These are phyloP conservation scores for Trematosphaeria pertusa DNA, from an alignment of 2,329 filamentous ascomycete species.

Conservation along the genomic window DNA sequence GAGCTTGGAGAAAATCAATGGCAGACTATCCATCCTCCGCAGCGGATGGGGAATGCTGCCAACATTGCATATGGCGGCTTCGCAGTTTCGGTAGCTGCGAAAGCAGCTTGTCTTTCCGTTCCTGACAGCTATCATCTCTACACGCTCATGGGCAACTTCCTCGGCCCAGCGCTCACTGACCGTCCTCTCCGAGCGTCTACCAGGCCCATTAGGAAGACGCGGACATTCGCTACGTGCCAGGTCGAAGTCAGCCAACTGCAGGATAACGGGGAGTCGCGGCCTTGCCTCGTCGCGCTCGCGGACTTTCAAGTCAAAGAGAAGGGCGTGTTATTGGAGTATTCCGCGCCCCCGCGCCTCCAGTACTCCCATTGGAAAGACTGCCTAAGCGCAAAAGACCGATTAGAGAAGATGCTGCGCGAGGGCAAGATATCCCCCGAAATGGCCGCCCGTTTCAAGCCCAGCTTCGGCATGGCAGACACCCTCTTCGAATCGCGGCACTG, in stretches of 20 bases:
- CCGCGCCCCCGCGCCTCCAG: constrained; percentile 38
- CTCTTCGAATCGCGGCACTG: constrained; percentile 49
- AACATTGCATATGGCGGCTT: constrained; percentile 57
- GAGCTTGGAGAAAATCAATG: constrained; percentile 18
- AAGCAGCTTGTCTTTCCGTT: constrained; percentile 52
- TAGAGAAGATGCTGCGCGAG: constrained; percentile 4
- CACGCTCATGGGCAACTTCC: constrained; percentile 56
- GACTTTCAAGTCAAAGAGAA: constrained; percentile 57
- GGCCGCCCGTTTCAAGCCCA: constrained; percentile 23
- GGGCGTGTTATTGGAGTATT: constrained; percentile 47
- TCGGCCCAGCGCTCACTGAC: constrained; percentile 54
- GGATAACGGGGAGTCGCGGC: constrained; percentile 45
- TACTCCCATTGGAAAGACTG: constrained; percentile 37
- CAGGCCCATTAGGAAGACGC: constrained; percentile 51
- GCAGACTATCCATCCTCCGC: constrained; percentile 39
- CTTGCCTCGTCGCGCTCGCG: constrained; percentile 53
- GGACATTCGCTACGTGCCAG: constrained; percentile 57
- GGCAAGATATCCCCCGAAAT: constrained; percentile 26
- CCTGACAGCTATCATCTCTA: constrained; percentile 52
- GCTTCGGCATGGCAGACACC: constrained; percentile 37
- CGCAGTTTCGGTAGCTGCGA: constrained; percentile 50
- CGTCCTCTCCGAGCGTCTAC: constrained; percentile 49
- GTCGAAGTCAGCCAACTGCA: constrained; percentile 55
- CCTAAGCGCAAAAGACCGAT: constrained; percentile 8
- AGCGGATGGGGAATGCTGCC: constrained; percentile 43